Evolutionary conservation across 805 yeast genomes (phyloP).

Genomic region (Candida bentonensis): DNA sequence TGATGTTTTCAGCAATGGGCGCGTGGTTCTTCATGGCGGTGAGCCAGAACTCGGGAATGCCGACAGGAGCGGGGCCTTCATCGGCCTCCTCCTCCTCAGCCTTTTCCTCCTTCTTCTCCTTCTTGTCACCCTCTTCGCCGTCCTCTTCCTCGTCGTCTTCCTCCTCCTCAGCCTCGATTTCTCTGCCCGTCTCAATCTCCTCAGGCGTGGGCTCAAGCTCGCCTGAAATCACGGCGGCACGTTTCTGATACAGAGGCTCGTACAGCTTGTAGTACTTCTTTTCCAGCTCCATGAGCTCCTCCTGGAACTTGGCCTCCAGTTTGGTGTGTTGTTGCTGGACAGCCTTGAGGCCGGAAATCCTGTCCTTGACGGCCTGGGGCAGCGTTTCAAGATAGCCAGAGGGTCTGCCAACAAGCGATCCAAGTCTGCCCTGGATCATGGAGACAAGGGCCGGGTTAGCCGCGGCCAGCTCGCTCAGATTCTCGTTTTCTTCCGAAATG

Average conservation of each 20-base stretch:
- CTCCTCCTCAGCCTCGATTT: constrained; percentile 42
- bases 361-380: constrained; percentile 55
- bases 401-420: constrained; percentile 69
- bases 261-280: constrained; percentile 60
- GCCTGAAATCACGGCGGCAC: constrained; percentile 64
- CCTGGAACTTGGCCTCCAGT: constrained; percentile 83
- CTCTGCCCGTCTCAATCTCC: constrained; percentile 69
- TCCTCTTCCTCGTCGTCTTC: constrained; percentile 30
- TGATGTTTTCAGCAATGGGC: constrained; percentile 67
- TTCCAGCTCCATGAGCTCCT: constrained; percentile 76
- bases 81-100: constrained; percentile 16
- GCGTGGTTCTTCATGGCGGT: constrained; percentile 84
- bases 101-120: constrained; percentile 23
- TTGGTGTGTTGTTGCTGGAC: constrained; percentile 67
- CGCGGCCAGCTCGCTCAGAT: constrained; percentile 26
- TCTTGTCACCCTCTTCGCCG: constrained; percentile 29
- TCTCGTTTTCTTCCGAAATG: constrained; percentile 60
- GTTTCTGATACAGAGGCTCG: constrained; percentile 59
- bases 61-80: constrained; percentile 32
- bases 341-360: constrained; percentile 72
- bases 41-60: constrained; percentile 93
- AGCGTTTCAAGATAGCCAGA: constrained; percentile 74
- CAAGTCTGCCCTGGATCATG: constrained; percentile 81
- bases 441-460: constrained; percentile 73
- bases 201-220: constrained; percentile 59